These are phyloP conservation scores for Boletus eberwhitei DNA, from an alignment of 768 basidiomycete species.

Conservation along the genomic window DNA sequence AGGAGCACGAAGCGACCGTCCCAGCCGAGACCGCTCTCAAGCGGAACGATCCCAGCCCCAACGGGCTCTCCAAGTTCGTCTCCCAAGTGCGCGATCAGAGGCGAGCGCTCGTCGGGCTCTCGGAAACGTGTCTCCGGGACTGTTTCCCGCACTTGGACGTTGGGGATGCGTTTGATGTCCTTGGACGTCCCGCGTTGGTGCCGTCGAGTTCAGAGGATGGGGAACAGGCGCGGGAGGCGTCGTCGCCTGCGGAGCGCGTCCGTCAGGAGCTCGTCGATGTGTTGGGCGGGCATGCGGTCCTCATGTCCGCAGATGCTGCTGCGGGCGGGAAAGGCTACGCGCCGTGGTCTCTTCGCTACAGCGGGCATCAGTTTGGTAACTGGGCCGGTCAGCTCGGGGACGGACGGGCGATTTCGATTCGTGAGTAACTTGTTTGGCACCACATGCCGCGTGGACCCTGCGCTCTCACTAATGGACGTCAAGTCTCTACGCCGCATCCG, in stretches of 20 bases:
- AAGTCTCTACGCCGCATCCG: constrained; percentile 79
- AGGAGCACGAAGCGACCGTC: constrained; percentile 56
- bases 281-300: constrained; percentile 69
- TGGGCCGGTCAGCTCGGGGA: constrained; percentile 98
- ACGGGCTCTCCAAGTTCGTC: constrained; percentile 45
- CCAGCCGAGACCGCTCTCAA: constrained; percentile 3
- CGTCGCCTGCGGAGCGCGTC: constrained; percentile 37
- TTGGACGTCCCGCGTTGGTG: constrained; percentile 59
- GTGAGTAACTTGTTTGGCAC: constrained; percentile 33
- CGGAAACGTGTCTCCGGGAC: constrained; percentile 64
- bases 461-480: constrained; percentile 1
- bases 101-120: constrained; percentile 67
- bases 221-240: constrained; percentile 16
- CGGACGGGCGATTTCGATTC: constrained; percentile 88
- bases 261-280: constrained; percentile 78
- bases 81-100: constrained; percentile 49
- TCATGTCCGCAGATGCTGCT: constrained; percentile 43
- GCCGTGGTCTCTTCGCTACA: constrained; percentile 87
- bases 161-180: constrained; percentile 70
- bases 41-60: background rate
- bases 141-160: constrained; percentile 83
- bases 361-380: constrained; percentile 83
- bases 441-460: background rate
- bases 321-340: constrained; percentile 36
- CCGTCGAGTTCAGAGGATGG: constrained; percentile 26